phyloP scores from a whole-genome alignment of 1,284 basidiomycete genomes.

The Naganishia sp. region DNA sequence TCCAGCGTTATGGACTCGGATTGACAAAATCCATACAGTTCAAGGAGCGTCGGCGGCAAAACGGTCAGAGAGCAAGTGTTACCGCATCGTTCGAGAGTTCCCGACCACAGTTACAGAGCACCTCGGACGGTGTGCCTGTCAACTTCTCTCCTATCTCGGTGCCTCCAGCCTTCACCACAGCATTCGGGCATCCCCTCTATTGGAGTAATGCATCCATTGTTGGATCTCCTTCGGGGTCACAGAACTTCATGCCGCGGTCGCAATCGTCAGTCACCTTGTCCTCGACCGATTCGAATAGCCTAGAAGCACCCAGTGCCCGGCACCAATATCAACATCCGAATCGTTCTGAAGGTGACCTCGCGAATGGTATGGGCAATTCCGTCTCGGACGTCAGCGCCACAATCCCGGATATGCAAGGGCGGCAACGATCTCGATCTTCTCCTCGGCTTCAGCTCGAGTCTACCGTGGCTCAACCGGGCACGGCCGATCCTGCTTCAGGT shows the following conservation, averaged over 20 bases:
- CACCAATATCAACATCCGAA: conserved; percentile 31
- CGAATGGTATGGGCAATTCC: conserved; percentile 28
- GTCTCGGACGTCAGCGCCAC: conserved; percentile 33
- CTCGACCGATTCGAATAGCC: conserved; percentile 42
- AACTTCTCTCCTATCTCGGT: conserved; percentile 24
- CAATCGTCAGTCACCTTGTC: conserved; percentile 46
- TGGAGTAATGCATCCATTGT: conserved; percentile 12
- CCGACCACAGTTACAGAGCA: conserved; percentile 21
- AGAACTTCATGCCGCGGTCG: conserved; percentile 39
- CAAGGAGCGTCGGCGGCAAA: conserved; percentile 42
- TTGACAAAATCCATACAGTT: conserved; percentile 35
- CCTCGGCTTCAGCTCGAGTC: conserved; percentile 36
- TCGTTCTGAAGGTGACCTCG: conserved; percentile 39
- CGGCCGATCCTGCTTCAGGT: conserved; percentile 43
- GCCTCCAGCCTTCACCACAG: conserved; percentile 17
- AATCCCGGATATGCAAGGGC: conserved; percentile 20
- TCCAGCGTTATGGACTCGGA: neutral
- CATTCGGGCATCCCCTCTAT: conserved; percentile 21
- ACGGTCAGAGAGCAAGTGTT: conserved; percentile 26
- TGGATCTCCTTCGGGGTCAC: conserved; percentile 26
- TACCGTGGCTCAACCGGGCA: conserved; percentile 33
- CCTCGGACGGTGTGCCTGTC: conserved; percentile 21
- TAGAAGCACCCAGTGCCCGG: conserved; percentile 33
- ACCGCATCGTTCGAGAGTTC: conserved; percentile 26
- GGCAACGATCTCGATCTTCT: conserved; percentile 46